Evolutionary conservation across 129 eudicot species (phyloP).

Genomic region (Cynara cardunculus): DNA sequence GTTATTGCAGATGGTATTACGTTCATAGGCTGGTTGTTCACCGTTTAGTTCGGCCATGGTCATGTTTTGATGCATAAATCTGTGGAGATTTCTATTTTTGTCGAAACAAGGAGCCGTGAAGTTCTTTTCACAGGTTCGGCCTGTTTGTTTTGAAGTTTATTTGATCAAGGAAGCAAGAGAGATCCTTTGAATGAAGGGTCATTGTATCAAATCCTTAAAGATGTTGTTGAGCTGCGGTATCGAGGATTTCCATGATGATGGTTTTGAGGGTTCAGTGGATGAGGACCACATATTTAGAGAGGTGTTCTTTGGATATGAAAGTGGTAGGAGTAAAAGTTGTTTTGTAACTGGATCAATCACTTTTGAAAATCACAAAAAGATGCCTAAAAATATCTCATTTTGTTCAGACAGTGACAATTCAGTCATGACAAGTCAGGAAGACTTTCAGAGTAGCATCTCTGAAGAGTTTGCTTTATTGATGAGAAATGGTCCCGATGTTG

Average conservation of each 20-base stretch:
- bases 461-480: constrained; percentile 32
- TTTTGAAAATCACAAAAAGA: constrained; percentile 30
- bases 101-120: not conserved
- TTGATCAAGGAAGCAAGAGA: constrained; percentile 24
- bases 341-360: constrained; percentile 37
- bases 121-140: not conserved
- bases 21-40: constrained; percentile 11
- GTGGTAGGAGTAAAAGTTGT: constrained; percentile 33
- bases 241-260: constrained; percentile 55
- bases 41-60: not conserved
- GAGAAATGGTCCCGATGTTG: constrained; percentile 27
- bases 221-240: constrained; percentile 41
- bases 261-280: constrained; percentile 63
- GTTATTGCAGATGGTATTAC: constrained; percentile 18
- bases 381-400: constrained; percentile 27
- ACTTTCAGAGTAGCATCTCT: constrained; percentile 27
- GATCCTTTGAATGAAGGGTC: constrained; percentile 26
- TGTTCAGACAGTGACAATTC: constrained; percentile 61
- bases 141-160: constrained; percentile 11
- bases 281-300: constrained; percentile 55
- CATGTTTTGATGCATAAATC: constrained; percentile 13
- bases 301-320: constrained; percentile 54
- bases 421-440: constrained; percentile 52
- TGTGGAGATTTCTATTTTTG: not conserved
- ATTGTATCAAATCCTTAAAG: constrained; percentile 26